Conservation (phyloP, 164 flowering plant genomes). For the Magnolia kwangsiensis region DNA sequence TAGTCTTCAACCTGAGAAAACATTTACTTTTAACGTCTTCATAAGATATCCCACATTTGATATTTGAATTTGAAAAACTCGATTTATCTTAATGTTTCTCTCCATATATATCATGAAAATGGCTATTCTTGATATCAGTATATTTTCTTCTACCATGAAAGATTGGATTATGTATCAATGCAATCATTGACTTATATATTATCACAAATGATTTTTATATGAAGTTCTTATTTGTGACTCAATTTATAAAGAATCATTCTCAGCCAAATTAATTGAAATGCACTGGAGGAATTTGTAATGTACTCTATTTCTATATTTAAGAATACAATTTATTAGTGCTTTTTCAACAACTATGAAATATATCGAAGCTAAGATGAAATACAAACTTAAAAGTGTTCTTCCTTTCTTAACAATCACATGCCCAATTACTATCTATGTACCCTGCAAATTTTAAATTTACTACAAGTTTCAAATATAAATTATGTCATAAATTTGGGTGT, state of each 20-base stretch:
- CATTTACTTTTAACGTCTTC: too few relatives aligned
- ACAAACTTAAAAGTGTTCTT: not conserved
- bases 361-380: not conserved
- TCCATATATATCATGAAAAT: too few relatives aligned
- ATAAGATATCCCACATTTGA: too few relatives aligned
- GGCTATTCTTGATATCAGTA: too few relatives aligned
- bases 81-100: too few relatives aligned
- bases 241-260: not conserved
- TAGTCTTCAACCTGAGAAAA: too few relatives aligned
- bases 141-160: too few relatives aligned
- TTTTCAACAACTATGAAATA: not conserved
- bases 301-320: not conserved
- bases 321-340: not conserved
- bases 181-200: not conserved
- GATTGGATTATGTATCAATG: too few relatives aligned
- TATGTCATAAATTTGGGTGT: not conserved
- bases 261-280: not conserved
- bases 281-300: not conserved
- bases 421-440: not conserved
- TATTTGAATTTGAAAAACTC: too few relatives aligned
- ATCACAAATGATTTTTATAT: too few relatives aligned
- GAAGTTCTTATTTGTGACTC: not conserved
- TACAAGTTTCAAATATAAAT: not conserved
- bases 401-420: not conserved
- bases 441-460: not conserved